These are phyloP conservation scores for Prosopis cineraria DNA, from an alignment of 306 rosid species.

Conservation along the genomic window DNA sequence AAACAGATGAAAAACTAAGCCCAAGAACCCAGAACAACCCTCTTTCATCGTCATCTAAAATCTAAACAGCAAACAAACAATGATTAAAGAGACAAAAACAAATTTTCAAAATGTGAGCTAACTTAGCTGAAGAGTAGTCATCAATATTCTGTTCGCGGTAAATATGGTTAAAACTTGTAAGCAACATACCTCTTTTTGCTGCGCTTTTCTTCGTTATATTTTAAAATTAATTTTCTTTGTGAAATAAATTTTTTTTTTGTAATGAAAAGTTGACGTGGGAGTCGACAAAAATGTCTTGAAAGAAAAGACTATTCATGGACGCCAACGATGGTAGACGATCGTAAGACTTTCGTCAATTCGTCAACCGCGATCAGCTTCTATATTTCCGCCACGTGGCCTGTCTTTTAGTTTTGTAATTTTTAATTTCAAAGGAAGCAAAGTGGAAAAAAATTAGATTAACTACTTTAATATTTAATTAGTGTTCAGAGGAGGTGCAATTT, in stretches of 20 bases:
- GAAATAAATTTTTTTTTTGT: not conserved
- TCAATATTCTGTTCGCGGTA: no score
- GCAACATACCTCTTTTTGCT: not conserved
- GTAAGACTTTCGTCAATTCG: not conserved
- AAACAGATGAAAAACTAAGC: no score
- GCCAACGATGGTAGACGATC: not conserved
- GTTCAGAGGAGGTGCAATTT: not conserved
- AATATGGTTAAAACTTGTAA: no score
- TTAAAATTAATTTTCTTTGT: not conserved
- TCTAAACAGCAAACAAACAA: no score
- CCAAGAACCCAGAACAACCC: no score
- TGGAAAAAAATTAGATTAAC: not conserved
- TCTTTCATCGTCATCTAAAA: no score
- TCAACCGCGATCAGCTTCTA: not conserved
- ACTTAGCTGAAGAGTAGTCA: no score
- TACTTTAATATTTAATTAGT: not conserved
- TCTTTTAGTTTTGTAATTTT: not conserved
- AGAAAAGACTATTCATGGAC: not conserved
- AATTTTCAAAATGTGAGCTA: no score
- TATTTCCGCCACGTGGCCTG: conserved; percentile 10
- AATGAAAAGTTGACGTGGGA: conserved; percentile 17
- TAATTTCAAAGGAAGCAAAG: not conserved
- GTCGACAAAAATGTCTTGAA: not conserved
- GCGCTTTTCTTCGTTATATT: not conserved
- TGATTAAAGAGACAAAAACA: no score